Evolutionary conservation across 768 basidiomycete genomes (phyloP).

Genomic region (Rhizopogon salebrosus): DNA sequence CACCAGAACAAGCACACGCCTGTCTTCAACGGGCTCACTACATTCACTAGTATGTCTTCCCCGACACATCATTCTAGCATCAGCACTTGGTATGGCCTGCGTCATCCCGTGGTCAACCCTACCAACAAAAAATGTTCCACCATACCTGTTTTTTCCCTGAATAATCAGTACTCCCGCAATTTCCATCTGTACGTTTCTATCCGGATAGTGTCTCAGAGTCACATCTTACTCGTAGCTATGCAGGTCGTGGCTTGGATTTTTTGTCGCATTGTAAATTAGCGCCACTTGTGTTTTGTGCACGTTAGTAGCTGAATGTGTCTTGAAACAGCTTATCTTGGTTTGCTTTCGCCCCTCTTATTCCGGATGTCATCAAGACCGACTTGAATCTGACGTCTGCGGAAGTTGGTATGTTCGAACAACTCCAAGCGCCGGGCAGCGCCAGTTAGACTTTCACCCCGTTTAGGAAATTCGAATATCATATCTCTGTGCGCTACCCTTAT

Average conservation of each 20-base stretch:
- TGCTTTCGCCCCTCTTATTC: conserved; percentile 57
- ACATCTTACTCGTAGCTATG: conserved; percentile 2
- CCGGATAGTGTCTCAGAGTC: conserved; percentile 17
- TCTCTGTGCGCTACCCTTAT: conserved; percentile 44
- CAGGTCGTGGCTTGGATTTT: conserved; percentile 39
- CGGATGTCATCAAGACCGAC: conserved; percentile 50
- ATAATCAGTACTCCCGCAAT: conserved; percentile 40
- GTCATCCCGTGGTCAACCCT: conserved; percentile 33
- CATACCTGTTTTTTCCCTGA: conserved; percentile 45
- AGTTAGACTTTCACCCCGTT: background rate
- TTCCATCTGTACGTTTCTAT: conserved; percentile 45
- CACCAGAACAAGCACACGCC: too few species aligned
- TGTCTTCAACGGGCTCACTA: background rate
- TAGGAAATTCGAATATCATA: conserved; percentile 45
- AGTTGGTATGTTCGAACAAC: conserved; percentile 26
- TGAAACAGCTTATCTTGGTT: conserved; percentile 40
- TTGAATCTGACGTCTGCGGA: conserved; percentile 42
- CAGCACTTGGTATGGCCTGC: background rate
- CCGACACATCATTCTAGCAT: background rate
- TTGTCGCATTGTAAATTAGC: conserved; percentile 38
- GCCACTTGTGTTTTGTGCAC: background rate
- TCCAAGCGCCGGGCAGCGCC: too few species aligned
- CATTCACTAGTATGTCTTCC: background rate
- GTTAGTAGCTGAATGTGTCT: conserved; percentile 16
- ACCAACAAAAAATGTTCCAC: conserved; percentile 48